Percentiles rank a stretch among this genome's conserved stretches.
Conservation (phyloP, 2,329 filamentous ascomycete species). For the Penicillium palitans region DNA sequence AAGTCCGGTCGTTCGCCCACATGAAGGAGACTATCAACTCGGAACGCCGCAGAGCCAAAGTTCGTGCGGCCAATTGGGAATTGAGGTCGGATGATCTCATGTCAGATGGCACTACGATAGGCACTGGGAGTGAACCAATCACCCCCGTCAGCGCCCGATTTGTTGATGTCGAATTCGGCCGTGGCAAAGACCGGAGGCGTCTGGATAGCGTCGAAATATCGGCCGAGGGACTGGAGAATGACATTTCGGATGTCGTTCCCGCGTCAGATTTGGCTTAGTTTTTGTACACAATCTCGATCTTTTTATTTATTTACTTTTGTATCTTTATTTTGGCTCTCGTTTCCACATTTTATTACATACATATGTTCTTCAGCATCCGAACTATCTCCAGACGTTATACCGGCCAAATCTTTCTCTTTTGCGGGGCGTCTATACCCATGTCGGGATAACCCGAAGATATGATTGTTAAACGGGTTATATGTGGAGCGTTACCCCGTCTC, state of each 20-base stretch:
- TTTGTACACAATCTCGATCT: slow-evolving; percentile 12
- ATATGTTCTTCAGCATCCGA: background rate
- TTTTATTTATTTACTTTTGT: slow-evolving; percentile 3
- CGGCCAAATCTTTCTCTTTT: background rate
- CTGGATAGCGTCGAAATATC: slow-evolving; percentile 46
- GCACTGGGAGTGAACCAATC: slow-evolving; percentile 39
- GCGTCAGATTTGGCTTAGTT: slow-evolving; percentile 27
- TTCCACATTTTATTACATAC: no score
- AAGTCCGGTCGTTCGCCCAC: slow-evolving; percentile 35
- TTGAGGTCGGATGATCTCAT: slow-evolving; percentile 40
- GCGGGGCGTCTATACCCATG: background rate
- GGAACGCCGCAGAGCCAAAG: slow-evolving; percentile 43
- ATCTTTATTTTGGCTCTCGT: background rate
- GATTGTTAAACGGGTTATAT: background rate
- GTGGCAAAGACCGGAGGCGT: slow-evolving; percentile 40
- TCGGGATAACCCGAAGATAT: background rate
- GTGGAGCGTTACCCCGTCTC: background rate
- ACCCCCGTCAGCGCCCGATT: slow-evolving; percentile 47
- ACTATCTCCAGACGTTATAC: background rate
- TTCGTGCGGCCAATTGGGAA: slow-evolving; percentile 43
- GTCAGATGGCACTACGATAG: slow-evolving; percentile 30
- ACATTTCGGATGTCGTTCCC: slow-evolving; percentile 27
- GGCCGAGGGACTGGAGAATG: slow-evolving; percentile 35
- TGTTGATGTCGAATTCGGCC: slow-evolving; percentile 44
- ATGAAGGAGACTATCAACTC: slow-evolving; percentile 42